phyloP scores from a whole-genome alignment of 768 basidiomycete genomes.

The Glaciozyma martinii region DNA sequence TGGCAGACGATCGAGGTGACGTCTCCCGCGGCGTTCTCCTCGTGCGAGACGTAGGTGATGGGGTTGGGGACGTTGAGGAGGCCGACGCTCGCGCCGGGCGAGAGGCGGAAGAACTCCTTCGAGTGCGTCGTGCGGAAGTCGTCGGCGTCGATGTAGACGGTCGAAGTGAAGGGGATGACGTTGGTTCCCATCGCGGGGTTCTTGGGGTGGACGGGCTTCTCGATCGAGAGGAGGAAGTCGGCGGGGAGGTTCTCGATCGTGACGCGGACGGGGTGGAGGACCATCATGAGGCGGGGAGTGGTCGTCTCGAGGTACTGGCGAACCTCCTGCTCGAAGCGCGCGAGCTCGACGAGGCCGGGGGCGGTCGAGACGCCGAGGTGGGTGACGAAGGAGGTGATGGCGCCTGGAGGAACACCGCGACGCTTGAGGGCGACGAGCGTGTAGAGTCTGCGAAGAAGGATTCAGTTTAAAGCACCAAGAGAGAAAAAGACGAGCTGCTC shows the following conservation, averaged over 20 bases:
- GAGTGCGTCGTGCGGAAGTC: slow-evolving; percentile 86
- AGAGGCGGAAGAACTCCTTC: slow-evolving; percentile 92
- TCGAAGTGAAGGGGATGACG: slow-evolving; percentile 73
- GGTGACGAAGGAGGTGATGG: slow-evolving; percentile 85
- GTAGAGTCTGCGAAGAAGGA: slow-evolving; percentile 48
- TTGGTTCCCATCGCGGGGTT: slow-evolving; percentile 75
- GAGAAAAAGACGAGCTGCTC: neutral
- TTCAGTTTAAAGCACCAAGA: neutral
- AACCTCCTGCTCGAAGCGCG: slow-evolving; percentile 81
- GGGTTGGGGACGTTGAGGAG: slow-evolving; percentile 86
- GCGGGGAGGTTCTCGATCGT: slow-evolving; percentile 83
- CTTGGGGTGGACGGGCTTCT: slow-evolving; percentile 91
- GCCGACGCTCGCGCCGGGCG: slow-evolving; percentile 94
- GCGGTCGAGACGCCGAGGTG: slow-evolving; percentile 87
- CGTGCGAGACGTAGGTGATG: slow-evolving; percentile 85
- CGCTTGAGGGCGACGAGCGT: slow-evolving; percentile 91
- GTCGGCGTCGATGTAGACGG: slow-evolving; percentile 81
- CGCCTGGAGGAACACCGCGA: slow-evolving; percentile 92
- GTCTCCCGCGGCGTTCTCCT: slow-evolving; percentile 61
- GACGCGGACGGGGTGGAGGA: slow-evolving; percentile 79
- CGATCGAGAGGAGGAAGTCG: slow-evolving; percentile 69
- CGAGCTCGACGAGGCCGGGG: slow-evolving; percentile 69
- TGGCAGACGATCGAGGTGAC: slow-evolving; percentile 71
- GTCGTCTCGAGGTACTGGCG: slow-evolving; percentile 80
- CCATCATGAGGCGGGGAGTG: slow-evolving; percentile 82